Percentiles rank a stretch among this genome's conserved stretches.
These are phyloP conservation scores for Solanum habrochaites DNA, from an alignment of 257 asterid species.

Conservation along the genomic window DNA sequence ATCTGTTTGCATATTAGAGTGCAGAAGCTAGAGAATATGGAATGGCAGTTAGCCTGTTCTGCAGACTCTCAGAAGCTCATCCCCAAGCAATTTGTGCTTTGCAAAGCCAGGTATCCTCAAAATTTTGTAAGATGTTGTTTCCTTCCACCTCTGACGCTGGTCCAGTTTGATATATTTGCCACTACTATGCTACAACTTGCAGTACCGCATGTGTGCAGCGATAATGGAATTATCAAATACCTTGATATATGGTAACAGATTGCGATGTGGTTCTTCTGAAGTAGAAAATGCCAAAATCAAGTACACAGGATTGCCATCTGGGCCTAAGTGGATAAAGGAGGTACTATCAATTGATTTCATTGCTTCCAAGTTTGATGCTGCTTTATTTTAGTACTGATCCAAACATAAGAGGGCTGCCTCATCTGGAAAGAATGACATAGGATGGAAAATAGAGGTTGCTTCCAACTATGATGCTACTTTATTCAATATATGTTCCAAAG, in stretches of 20 bases:
- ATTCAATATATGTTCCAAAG: background rate
- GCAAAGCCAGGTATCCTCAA: slow-evolving; percentile 61
- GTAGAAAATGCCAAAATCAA: slow-evolving; percentile 63
- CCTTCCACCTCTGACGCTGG: background rate
- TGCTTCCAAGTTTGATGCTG: background rate
- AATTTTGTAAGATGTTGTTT: background rate
- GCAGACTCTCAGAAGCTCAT: slow-evolving; percentile 95
- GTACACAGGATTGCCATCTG: slow-evolving; percentile 38
- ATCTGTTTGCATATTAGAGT: slow-evolving; percentile 38
- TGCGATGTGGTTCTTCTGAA: slow-evolving; percentile 80
- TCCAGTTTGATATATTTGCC: background rate
- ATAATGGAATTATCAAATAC: slow-evolving; percentile 93
- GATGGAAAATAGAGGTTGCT: background rate
- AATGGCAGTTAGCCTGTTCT: slow-evolving; percentile 78
- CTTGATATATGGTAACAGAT: slow-evolving; percentile 79
- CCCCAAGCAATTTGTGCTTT: slow-evolving; percentile 96
- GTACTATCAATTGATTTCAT: slow-evolving; percentile 20
- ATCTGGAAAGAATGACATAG: background rate
- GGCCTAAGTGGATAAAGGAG: slow-evolving; percentile 72
- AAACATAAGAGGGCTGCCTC: background rate
- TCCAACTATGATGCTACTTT: background rate
- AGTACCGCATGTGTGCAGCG: slow-evolving; percentile 93
- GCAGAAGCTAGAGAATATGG: slow-evolving; percentile 96
- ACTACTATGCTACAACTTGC: slow-evolving; percentile 28
- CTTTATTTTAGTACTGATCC: background rate